These are phyloP conservation scores for Apophysomyces trapeziformis DNA, from an alignment of 371 early-diverging fungal species.

Conservation along the genomic window DNA sequence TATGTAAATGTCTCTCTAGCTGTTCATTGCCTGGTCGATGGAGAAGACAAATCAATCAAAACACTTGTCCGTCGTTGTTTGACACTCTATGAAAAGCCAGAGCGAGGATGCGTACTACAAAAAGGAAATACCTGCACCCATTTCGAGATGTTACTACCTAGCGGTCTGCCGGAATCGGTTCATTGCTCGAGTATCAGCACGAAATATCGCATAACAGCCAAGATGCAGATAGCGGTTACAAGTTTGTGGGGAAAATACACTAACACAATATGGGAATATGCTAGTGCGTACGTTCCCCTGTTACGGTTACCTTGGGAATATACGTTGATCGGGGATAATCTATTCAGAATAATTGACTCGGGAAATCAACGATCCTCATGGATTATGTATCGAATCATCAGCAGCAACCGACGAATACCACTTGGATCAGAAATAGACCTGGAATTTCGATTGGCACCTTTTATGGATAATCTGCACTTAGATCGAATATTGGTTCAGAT, in stretches of 20 bases:
- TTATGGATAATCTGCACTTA: not conserved
- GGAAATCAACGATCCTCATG: not conserved
- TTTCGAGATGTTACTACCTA: slow-evolving; percentile 3
- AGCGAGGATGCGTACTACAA: not conserved
- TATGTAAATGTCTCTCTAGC: not conserved
- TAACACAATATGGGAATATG: not conserved
- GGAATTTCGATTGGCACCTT: not conserved
- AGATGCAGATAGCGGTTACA: not conserved
- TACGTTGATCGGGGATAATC: not conserved
- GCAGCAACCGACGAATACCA: not conserved
- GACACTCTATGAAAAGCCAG: not conserved
- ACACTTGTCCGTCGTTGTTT: not conserved
- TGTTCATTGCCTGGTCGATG: not conserved
- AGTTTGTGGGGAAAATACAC: not conserved
- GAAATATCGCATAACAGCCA: not conserved
- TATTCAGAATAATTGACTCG: not conserved
- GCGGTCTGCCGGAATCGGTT: not conserved
- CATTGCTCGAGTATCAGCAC: not conserved
- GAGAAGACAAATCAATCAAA: not conserved
- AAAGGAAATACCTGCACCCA: not conserved
- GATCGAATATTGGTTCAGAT: not conserved
- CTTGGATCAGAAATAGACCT: not conserved
- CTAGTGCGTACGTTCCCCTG: not conserved
- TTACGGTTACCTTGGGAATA: not conserved
- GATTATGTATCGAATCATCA: not conserved